Base-by-base conservation (phyloP, 306 rosid species). In the Quercus suber region DNA sequence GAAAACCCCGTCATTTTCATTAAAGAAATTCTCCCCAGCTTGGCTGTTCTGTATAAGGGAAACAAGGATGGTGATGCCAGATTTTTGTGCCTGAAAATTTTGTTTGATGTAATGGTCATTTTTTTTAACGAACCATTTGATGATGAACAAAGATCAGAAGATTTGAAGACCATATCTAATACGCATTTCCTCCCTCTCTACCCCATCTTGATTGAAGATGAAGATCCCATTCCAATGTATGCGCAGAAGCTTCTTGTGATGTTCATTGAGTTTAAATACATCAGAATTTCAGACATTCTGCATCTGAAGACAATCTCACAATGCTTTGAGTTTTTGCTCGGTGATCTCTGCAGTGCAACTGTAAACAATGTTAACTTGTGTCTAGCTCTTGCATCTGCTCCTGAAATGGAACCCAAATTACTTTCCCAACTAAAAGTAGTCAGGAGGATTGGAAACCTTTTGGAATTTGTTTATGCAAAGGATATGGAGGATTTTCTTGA, bases 201-300 rank as follows among this genome's bases (percentile, higher is more conserved):
- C 88, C 99, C 97, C 5, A 85, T 89, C 86, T 82, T 95, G 83
- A 89, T 95, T 41, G 94, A 92, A 82, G 99, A 95, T 60, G 98
- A 93, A 87, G 97, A 95, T 77, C 98, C 98, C 58, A 93, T 95
- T 78, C 99, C 99, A 43, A 87, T 95, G 84, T 95, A 85, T 52
- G 98, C 98, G 14, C 98, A 91, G 79, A 95, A 93, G 86, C 99
- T 95, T 90, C 98, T 95, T n/a, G 98, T 95, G 86, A 95, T 95
- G 98, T 88, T 93, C 63, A 86, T 95, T 57, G 99, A 93, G 75
- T 90, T 86, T 69, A 76, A 72, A 72, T 88, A 86, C 79, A 91
- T 95, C 35, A 88, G 84, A 84, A 95, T 95, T 77, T 85, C 94
- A 20, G 96, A 95, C 87, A 91, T 95, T 84, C 84, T 95, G 43